A percentile compares a stretch with the other conserved stretches of the same genome.
phyloP scores from a whole-genome alignment of 352 stramenopile species.

The Pythium phragmiticola region DNA sequence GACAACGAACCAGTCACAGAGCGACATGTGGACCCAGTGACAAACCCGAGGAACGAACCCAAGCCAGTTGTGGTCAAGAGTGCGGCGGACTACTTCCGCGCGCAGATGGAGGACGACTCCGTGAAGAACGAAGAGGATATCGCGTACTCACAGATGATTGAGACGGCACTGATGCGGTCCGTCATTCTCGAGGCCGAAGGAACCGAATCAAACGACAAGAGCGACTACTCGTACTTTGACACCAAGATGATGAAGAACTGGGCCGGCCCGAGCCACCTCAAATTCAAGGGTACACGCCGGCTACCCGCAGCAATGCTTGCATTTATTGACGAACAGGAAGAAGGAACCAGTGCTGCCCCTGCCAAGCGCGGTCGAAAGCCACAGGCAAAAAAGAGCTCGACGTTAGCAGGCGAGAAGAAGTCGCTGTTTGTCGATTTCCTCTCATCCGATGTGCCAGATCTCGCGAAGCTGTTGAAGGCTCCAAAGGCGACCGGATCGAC shows the following conservation, averaged over 20 bases:
- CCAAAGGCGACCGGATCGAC: slow-evolving; percentile 37
- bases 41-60: slow-evolving; percentile 3
- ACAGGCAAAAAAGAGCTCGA: slow-evolving; percentile 13
- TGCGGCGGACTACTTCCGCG: slow-evolving; percentile 63
- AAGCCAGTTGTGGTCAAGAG: slow-evolving; percentile 23
- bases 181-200: slow-evolving; percentile 42
- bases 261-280: slow-evolving; percentile 73
- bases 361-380: slow-evolving; percentile 25
- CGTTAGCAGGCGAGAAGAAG: slow-evolving; percentile 41
- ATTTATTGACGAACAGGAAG: slow-evolving; percentile 30
- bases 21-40: slow-evolving; percentile 26
- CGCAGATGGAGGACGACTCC: slow-evolving; percentile 40
- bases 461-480: slow-evolving; percentile 44
- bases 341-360: slow-evolving; percentile 8
- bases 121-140: slow-evolving; percentile 53
- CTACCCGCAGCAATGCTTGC: slow-evolving; percentile 41
- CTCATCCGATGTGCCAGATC: slow-evolving; percentile 38
- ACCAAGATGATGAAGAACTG: slow-evolving; percentile 82
- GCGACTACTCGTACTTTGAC: slow-evolving; percentile 85
- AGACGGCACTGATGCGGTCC: slow-evolving; percentile 69
- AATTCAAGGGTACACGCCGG: slow-evolving; percentile 57
- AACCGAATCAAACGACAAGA: slow-evolving; percentile 40
- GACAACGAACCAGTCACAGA: slow-evolving; percentile 18
- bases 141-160: slow-evolving; percentile 68
- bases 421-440: slow-evolving; percentile 58